Evolutionary conservation across 1,284 basidiomycete genomes (phyloP), one percentile per base, ranked within the genome.

Genomic region (Pseudozyma thailandica): DNA sequence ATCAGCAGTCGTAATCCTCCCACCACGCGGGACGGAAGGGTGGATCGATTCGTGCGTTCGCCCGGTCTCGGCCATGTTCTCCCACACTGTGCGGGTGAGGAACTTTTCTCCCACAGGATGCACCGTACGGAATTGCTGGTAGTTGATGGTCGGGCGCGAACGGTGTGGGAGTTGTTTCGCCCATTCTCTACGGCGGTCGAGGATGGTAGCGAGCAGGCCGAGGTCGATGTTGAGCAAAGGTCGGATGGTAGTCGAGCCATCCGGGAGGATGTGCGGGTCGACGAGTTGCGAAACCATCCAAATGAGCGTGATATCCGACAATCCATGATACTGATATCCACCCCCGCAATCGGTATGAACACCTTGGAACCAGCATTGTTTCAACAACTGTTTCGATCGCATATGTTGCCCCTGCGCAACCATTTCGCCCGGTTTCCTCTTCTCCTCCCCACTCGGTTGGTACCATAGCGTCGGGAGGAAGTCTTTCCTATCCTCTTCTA

Each of bases 301-400:
- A 43, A 77, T 64, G 6, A 83, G 63, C 1, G 77, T 42, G 15
- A 82, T 38, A 39, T 82, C 76, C 16, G 69, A 59, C 1, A 82
- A 58, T 1, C 81, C 81, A 48, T 82, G 81, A 20, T 69, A 58
- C 49, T 62, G 46, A 28, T 68, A 71, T 18, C 79, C 78, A 6
- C 81, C 80, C 6, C 81, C 81, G 6, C 71, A 61, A 53, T 82
- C 79, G 6, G 75, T 69, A 38, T 82, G 81, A 0, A 63, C 64
- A 23, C 81, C 81, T 16, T 74, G 54, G 56, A 82, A 82, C 81
- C 81, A 82, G 7, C 54, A 52, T 50, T 82, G 81, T 52, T 78
- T 73, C 25, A 82, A 45, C 9, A 59, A 52, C 56, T 82, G 81
- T 4, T 66, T 68, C 23, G 45, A 13, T 4, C 66, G 56, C 64